Evolutionary conservation across 495 filamentous ascomycete species (phyloP).

Genomic region (Neurospora sp.): DNA sequence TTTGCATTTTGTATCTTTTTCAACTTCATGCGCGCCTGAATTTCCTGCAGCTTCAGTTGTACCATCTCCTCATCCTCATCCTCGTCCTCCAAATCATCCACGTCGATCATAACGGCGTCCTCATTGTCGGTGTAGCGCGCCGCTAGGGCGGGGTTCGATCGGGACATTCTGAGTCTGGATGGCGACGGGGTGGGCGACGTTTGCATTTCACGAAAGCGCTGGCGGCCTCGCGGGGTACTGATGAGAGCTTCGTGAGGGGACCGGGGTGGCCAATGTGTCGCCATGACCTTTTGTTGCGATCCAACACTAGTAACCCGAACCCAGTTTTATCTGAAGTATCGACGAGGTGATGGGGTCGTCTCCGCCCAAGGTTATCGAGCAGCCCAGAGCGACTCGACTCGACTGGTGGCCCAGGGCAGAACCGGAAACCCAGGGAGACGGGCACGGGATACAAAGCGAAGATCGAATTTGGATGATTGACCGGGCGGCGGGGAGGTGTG

Average conservation of each 20-base stretch:
- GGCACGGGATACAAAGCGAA: not conserved
- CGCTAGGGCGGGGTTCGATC: conserved; percentile 9
- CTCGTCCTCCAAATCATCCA: conserved; percentile 41
- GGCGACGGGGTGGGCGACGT: conserved; percentile 56
- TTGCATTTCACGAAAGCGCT: conserved; percentile 52
- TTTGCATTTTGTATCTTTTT: conserved; percentile 68
- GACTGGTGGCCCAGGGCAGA: not conserved
- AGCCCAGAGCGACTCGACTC: not conserved
- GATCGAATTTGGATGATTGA: not conserved
- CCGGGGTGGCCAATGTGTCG: conserved; percentile 69
- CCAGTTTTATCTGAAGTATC: not conserved
- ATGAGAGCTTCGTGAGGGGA: conserved; percentile 78
- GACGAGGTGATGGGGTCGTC: not conserved
- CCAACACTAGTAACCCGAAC: not conserved
- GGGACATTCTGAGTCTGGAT: conserved; percentile 18
- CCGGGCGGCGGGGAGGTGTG: not conserved
- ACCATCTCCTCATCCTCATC: conserved; percentile 89
- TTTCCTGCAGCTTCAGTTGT: conserved; percentile 69
- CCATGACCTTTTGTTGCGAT: conserved; percentile 10
- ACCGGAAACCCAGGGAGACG: not conserved
- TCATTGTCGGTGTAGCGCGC: conserved; percentile 16
- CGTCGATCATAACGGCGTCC: conserved; percentile 30
- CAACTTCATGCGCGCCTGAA: conserved; percentile 78
- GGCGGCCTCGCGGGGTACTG: conserved; percentile 70
- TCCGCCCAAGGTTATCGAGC: not conserved